Base-by-base conservation (phyloP, 208 protist genomes). In the Kentomonas sorsogonicus region DNA sequence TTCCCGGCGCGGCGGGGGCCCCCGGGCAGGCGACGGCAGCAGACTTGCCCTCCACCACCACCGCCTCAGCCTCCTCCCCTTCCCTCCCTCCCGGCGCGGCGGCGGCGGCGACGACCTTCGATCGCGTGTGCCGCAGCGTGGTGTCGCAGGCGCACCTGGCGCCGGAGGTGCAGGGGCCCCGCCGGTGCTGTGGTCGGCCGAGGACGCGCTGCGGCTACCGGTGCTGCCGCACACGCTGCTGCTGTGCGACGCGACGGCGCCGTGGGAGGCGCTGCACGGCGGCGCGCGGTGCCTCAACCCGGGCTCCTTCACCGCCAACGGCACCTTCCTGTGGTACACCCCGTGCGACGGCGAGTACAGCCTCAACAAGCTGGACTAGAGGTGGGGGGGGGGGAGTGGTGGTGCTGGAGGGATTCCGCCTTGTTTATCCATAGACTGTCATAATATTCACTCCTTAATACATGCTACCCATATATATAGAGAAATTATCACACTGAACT, bases 291-390 rank as follows among this genome's bases (percentile, higher is more conserved):
- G 91, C 22, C 57, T 95, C 26, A 95, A 95, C 63, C 89, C 89
- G 26, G 85, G 89, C 22, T 88, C 83, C 9, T 95, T 95, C 60
- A 63, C 79, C 1, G 75, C 83, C 11, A 79, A 46, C 45, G 53
- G 70, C 18, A 91, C 85, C 7, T 95, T 95, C 69, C 50, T 95
- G 39, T 95, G 89, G 86, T 93, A 95, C 64, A 95, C 89, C 0
- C 89, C 83, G 44, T 58, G 76, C 4, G 89, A 95, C 61, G 80
- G 81, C 25, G 85, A 91, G 64, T 92, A 83, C 53, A 83, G 71
- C 52, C 70, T 95, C 6, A 95, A 72, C 63, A 87, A 65, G 30
- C 50, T 94, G 10, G 79, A 88, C 16, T 72, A 44, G 44, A 38
- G 55, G 34, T 38, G n/a, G n/a, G n/a, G 33, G 33, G 33, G 11